phyloP scores from a whole-genome alignment of 495 filamentous ascomycete species.

The Penicillium fimorum region DNA sequence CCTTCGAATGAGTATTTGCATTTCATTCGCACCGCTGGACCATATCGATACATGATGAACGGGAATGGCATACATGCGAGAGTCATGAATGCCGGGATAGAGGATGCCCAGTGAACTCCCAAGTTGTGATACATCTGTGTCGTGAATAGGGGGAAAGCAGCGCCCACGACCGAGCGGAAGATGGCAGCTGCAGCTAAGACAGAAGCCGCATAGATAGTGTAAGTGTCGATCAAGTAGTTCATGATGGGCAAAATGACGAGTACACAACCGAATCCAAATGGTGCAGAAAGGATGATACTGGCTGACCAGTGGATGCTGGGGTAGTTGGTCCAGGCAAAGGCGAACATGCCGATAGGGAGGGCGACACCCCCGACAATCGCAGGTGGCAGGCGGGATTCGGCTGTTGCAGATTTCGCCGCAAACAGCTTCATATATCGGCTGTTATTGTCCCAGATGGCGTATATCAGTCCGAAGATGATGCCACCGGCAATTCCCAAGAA shows the following conservation, averaged over 20 bases:
- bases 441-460: background rate
- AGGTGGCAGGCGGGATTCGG: conserved; percentile 23
- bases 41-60: conserved; percentile 71
- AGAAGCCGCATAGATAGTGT: conserved; percentile 72
- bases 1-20: background rate
- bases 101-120: conserved; percentile 74
- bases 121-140: conserved; percentile 68
- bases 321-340: conserved; percentile 65
- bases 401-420: background rate
- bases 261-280: conserved; percentile 70
- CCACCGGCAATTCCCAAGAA: conserved; percentile 15
- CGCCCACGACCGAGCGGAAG: conserved; percentile 64
- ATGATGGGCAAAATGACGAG: conserved; percentile 68
- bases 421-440: background rate
- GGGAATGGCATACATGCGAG: conserved; percentile 71
- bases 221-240: conserved; percentile 57
- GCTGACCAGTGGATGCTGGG: conserved; percentile 59
- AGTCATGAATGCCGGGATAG: conserved; percentile 70
- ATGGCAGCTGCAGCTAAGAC: conserved; percentile 72
- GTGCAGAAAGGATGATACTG: conserved; percentile 53
- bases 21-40: conserved; percentile 20
- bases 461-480: conserved; percentile 50
- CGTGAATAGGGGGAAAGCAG: conserved; percentile 77
- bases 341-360: conserved; percentile 53
- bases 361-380: conserved; percentile 35